A percentile compares a stretch with the other conserved stretches of the same genome.
These are phyloP conservation scores for Kodamaea plutei DNA, from an alignment of 1,139 yeast species.

Conservation along the genomic window DNA sequence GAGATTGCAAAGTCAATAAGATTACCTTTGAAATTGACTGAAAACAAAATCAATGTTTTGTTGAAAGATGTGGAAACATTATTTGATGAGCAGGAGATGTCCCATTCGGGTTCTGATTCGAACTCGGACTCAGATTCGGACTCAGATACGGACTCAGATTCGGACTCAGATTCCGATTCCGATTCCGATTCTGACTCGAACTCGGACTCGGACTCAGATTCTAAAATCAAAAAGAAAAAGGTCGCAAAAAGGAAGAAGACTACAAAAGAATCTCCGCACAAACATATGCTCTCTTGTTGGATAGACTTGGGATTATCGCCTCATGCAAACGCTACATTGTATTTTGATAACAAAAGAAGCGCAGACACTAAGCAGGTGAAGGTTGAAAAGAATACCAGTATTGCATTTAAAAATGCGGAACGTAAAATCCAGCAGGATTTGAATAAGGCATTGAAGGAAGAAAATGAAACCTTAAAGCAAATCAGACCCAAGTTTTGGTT, in stretches of 20 bases:
- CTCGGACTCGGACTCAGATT: conserved; percentile 23
- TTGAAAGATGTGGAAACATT: conserved; percentile 47
- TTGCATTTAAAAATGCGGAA: conserved; percentile 84
- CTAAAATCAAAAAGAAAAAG: conserved; percentile 21
- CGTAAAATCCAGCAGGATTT: conserved; percentile 72
- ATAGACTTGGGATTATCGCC: conserved; percentile 73
- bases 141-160: conserved; percentile 26
- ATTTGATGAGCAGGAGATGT: conserved; percentile 23
- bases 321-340: conserved; percentile 85
- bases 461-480: conserved; percentile 58
- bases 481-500: conserved; percentile 81
- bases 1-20: conserved; percentile 58
- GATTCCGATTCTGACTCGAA: conserved; percentile 28
- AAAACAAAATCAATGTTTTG: conserved; percentile 60
- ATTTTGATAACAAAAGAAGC: conserved; percentile 72
- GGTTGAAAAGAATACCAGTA: conserved; percentile 72
- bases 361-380: conserved; percentile 78
- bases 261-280: conserved; percentile 9
- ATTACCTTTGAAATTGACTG: conserved; percentile 66
- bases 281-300: conserved; percentile 45
- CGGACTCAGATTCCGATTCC: conserved; percentile 21
- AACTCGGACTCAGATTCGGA: conserved; percentile 25
- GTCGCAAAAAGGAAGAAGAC: conserved; percentile 10
- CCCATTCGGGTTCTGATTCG: conserved; percentile 9
- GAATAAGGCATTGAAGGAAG: conserved; percentile 60